Evolutionary conservation across 139 green algal genomes (phyloP), one percentile per base, ranked within the genome.

Genomic region (Dunaliella sp.): DNA sequence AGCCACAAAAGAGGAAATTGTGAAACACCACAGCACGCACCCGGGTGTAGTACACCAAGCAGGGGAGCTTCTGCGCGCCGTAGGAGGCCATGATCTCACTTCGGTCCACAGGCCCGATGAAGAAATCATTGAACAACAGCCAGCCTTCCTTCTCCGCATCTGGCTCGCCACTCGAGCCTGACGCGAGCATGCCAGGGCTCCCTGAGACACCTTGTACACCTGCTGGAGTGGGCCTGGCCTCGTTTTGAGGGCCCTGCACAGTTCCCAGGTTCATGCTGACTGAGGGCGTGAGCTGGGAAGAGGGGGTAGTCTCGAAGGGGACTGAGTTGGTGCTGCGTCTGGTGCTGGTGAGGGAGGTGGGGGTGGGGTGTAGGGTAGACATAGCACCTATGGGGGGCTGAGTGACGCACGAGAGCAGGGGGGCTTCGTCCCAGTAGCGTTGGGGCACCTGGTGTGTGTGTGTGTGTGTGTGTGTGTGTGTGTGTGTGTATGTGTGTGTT

Each of bases 61-160:
- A 95, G 36, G 96, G 96, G 59, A 95, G 85, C 88, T 98, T 98
- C 86, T 95, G 91, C 26, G 87, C 88, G 30, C 87, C 93, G 81
- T 94, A 98, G 48, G 95, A 87, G 76, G 92, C 72, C 36, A 83
- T 84, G 7, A 93, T 91, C 86, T 98, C 95, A 3, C 85, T 81
- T 2, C 87, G 36, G 1, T 84, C 31, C 38, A 48, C 35, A 1
- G 87, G 87, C 1, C 79, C 86, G 79, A 98, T 92, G 36, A 37
- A 83, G 57, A 98, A 97, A 88, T 98, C 96, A 87, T 98, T 98
- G 91, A 99, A 95, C 31, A 98, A 90, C 80, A 97, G 77, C 96
- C 96, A 98, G 35, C 84, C 30, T 28, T 79, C 30, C 37, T 74
- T 36, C 36, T 1, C 32, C 35, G 1, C 35, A 31, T 12, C 73